Base-by-base conservation (phyloP, 2,329 filamentous ascomycete species). In the Pestalotiopsis sp. region DNA sequence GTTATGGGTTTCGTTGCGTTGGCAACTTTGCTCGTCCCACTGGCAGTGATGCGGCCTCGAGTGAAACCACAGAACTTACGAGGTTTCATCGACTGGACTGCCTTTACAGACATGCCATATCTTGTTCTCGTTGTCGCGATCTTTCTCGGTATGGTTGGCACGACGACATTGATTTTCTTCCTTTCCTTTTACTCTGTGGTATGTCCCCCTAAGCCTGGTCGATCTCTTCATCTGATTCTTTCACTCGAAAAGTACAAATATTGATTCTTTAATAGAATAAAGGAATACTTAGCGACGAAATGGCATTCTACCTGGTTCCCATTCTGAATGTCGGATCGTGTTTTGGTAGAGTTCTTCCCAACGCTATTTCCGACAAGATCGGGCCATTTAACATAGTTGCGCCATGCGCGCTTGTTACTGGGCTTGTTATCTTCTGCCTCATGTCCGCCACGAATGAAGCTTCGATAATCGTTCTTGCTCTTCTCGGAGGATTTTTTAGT, bases 401-500 rank as follows among this genome's bases (percentile, higher is more conserved):
- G 2, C 72, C 73, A 45, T 75, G 75, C 12, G 74, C 76, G 3
- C 63, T 80, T 39, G 69, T 79, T 49, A 75, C 77, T 31, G 79
- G 78, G 11, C 71, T 79, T 52, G 68, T 81, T 11, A 72, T 80
- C 7, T 75, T 82, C 64, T 79, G 77, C 70, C 75, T 81, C 74
- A 73, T 82, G 3, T 78, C 77, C 0, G 79, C 82, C 3, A 67
- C 75, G 5, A 77, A 71, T 13, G 7, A 56, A 1, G 72, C 75
- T 11, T 78, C 72, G 6, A 73, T 83, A 23, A 72, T 84, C 14
- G 75, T 77, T 4, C 68, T 78, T 36, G 73, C 79, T 1, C 67
- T 83, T 4, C 71, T 83, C 56, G 78, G 77, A 66, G 83, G 82
- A 20, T 82, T 83, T 73, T 82, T 82, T 71, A 79, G 76, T 25